Percentiles rank a stretch among this genome's conserved stretches.
These are phyloP conservation scores for Syzygium syzygioides DNA, from an alignment of 441 rosid genomes.

Conservation along the genomic window DNA sequence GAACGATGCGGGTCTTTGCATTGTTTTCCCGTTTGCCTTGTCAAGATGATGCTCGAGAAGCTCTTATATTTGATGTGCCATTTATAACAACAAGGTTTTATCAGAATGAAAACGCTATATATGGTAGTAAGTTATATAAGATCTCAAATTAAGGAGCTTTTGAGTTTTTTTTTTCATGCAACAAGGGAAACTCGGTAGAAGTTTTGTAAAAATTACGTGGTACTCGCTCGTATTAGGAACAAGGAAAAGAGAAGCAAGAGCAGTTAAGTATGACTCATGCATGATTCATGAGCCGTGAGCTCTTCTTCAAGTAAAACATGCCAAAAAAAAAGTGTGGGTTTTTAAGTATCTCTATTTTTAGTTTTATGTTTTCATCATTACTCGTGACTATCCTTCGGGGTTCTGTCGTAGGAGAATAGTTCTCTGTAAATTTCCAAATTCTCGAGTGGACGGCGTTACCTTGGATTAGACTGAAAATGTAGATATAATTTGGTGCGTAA, in stretches of 20 bases:
- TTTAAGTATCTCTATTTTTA: not conserved
- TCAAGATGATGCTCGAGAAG: not conserved
- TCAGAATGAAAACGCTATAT: not conserved
- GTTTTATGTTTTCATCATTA: not conserved
- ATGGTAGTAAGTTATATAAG: not conserved
- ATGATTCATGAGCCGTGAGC: not conserved
- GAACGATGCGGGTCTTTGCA: not conserved
- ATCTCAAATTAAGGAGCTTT: not conserved
- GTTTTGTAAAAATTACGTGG: too few relatives aligned
- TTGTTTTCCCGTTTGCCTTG: not conserved
- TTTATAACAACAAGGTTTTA: not conserved
- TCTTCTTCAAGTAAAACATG: not conserved
- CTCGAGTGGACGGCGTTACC: not conserved
- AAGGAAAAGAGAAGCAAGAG: too few relatives aligned
- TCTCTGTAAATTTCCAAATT: not conserved
- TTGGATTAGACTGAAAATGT: not conserved
- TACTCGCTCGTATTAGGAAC: too few relatives aligned
- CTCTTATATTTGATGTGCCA: not conserved
- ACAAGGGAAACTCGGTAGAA: too few relatives aligned
- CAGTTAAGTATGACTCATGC: too few relatives aligned
- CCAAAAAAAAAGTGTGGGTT: not conserved
- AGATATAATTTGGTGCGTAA: not conserved
- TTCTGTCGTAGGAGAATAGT: accelerated
- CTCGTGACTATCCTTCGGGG: not conserved
- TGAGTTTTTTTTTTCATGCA: not conserved